Evolutionary conservation across 768 basidiomycete species (phyloP).

Genomic region (Leccinum aurantiacum): DNA sequence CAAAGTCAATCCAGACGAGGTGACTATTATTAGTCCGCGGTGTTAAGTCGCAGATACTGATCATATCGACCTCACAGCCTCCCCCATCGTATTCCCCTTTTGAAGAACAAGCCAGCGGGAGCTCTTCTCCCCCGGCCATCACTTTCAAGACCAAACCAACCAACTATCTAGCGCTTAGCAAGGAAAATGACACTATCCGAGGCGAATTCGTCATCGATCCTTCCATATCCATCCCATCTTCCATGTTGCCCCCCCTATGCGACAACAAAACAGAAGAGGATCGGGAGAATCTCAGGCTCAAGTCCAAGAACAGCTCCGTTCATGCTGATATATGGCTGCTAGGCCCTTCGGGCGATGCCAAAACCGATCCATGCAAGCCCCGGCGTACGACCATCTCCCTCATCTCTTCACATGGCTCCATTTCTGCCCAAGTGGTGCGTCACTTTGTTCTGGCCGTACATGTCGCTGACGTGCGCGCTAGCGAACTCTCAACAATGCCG

Average conservation of each 20-base stretch:
- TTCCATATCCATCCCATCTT: constrained; percentile 37
- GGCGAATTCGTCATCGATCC: constrained; percentile 47
- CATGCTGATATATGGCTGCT: constrained; percentile 42
- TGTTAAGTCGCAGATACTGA: not conserved
- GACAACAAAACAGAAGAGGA: constrained; percentile 37
- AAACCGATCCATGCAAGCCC: constrained; percentile 6
- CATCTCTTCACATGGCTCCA: constrained; percentile 14
- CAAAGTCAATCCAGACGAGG: constrained; percentile 4
- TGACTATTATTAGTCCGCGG: not conserved
- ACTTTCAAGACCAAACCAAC: constrained; percentile 30
- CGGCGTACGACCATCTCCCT: constrained; percentile 26
- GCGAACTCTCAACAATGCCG: constrained; percentile 13
- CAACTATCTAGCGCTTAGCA: constrained; percentile 22
- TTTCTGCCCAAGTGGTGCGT: constrained; percentile 23
- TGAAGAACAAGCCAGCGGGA: not conserved
- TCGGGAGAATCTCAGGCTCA: constrained; percentile 40
- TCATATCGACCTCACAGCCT: constrained; percentile 8
- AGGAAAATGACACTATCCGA: constrained; percentile 6
- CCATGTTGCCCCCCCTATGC: constrained; percentile 40
- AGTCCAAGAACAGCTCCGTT: constrained; percentile 36
- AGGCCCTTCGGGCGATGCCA: not conserved
- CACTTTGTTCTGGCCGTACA: not conserved
- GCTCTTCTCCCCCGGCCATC: not conserved
- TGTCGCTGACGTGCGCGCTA: constrained; percentile 3
- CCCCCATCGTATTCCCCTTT: constrained; percentile 26